phyloP scores from a whole-genome alignment of 495 filamentous ascomycete genomes.

The Astrothelium subdiscretum region DNA sequence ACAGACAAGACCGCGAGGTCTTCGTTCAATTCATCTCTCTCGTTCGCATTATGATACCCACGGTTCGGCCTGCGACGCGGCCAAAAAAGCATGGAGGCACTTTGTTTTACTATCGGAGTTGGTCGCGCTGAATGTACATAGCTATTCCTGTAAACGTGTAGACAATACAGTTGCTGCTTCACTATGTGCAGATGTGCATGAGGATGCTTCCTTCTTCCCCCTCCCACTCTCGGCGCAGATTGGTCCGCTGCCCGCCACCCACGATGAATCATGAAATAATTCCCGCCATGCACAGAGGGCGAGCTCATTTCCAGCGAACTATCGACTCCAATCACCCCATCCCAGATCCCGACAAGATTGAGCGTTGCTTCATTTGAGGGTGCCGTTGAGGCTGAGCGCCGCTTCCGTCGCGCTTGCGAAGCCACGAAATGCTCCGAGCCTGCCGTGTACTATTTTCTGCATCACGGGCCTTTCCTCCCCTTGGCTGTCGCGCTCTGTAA shows the following conservation, averaged over 20 bases:
- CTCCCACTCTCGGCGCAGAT: background rate
- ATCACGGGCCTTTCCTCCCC: background rate
- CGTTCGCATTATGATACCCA: constrained; percentile 1
- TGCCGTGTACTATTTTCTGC: constrained; percentile 1
- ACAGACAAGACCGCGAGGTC: background rate
- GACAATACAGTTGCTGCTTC: background rate
- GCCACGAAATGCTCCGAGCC: background rate
- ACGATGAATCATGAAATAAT: background rate
- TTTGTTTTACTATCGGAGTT: background rate
- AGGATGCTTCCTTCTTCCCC: background rate
- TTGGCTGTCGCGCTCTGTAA: background rate
- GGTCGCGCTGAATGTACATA: background rate
- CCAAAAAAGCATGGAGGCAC: background rate
- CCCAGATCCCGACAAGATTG: background rate
- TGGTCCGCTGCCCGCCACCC: background rate
- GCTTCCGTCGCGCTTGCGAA: background rate
- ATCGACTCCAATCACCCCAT: background rate
- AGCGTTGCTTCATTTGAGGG: constrained; percentile 1
- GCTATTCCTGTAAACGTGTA: background rate
- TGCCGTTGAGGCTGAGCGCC: constrained; percentile 3
- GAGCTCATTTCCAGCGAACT: background rate
- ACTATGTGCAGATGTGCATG: background rate
- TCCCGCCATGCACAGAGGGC: too few relatives aligned
- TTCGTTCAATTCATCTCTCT: background rate
- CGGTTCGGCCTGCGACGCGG: background rate